Percentiles rank a stretch among this genome's conserved stretches.
Conservation (phyloP, 805 yeast species). For the Sugiyamaella boreocaroliniensis region DNA sequence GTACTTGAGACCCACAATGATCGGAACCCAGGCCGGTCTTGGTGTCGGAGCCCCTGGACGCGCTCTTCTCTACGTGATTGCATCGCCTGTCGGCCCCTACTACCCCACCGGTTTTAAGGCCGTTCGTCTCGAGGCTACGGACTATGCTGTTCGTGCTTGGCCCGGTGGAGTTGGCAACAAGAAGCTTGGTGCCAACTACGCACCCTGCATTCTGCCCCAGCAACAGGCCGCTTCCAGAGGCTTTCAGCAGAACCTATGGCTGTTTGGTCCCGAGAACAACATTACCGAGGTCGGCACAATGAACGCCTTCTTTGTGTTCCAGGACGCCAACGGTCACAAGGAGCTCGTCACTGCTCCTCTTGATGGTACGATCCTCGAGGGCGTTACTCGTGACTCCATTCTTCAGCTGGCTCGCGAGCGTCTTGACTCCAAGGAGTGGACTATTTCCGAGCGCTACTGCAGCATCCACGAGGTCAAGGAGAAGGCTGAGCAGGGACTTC, state of each 20-base stretch:
- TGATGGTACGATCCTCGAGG: slow-evolving; percentile 95
- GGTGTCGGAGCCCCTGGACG: slow-evolving; percentile 81
- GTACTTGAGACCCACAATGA: slow-evolving; percentile 90
- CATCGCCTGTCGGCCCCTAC: slow-evolving; percentile 97
- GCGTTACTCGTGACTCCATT: slow-evolving; percentile 91
- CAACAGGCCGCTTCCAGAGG: slow-evolving; percentile 85
- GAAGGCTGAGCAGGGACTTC: slow-evolving; percentile 69
- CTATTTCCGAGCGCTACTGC: slow-evolving; percentile 71
- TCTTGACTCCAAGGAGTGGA: slow-evolving; percentile 74
- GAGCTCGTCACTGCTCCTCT: slow-evolving; percentile 94
- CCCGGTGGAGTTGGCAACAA: slow-evolving; percentile 98
- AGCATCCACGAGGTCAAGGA: slow-evolving; percentile 76
- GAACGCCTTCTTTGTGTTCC: slow-evolving; percentile 87
- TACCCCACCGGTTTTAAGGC: slow-evolving; percentile 94
- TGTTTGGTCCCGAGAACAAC: slow-evolving; percentile 80
- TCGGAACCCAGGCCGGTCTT: slow-evolving; percentile 82
- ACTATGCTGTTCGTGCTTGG: slow-evolving; percentile 96
- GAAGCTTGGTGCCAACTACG: slow-evolving; percentile 96
- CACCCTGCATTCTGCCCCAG: slow-evolving; percentile 91
- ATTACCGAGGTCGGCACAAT: slow-evolving; percentile 97
- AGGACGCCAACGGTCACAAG: slow-evolving; percentile 70
- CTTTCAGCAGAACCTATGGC: slow-evolving; percentile 93
- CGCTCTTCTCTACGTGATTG: slow-evolving; percentile 79
- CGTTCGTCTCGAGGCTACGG: slow-evolving; percentile 88
- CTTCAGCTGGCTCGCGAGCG: slow-evolving; percentile 69